Base-by-base conservation (phyloP, 2,329 filamentous ascomycete genomes). In the Xylariaceae sp. region DNA sequence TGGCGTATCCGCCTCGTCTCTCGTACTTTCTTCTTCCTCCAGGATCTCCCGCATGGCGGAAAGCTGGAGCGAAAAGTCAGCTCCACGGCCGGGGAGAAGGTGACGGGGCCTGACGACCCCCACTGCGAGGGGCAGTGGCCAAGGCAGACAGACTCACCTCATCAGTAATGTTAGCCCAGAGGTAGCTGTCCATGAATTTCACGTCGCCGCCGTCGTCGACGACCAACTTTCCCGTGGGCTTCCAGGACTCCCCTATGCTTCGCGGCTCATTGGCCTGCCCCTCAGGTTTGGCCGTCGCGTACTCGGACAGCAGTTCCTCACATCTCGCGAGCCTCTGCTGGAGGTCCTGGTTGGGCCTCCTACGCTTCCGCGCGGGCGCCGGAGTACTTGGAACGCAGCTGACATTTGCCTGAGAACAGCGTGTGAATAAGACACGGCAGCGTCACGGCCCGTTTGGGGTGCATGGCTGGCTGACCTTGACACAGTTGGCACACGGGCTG, bases 371-470 rank as follows among this genome's bases (percentile, higher is more conserved):
- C 18, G 72, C 69, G 5, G 73, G 73, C 6, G 74, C 74, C 2
- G 74, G 74, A 14, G 68, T 76, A 43, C 72, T 77, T 4, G 74
- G 73, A 9, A 69, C 74, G 45, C 74, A 78, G 37, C 66, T 64
- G 35, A 76, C 70, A 46, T 74, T 73, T 47, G 73, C 71, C 73
- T 77, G 39, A 24, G 19, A 24, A n/a, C n/a, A n/a, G n/a, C 6
- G 12, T 26, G 24, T 26, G 24, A 12, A 6, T 11, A 6, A 6
- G 12, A 13, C 7, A 6, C 15, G 15, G 5, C 12, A 5, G 6
- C 5, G 24, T 6, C n/a, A 26, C 7, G 19, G 16, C 16, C 15
- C 17, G 21, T 15, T 15, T 26, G 19, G 27, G 17, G 25, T 18
- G 18, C 16, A 32, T 10, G 18, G 32, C 24, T 9, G 22, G 38